Evolutionary conservation across 495 filamentous ascomycete genomes (phyloP).

Genomic region (Penicillium psychrofluorescens): DNA sequence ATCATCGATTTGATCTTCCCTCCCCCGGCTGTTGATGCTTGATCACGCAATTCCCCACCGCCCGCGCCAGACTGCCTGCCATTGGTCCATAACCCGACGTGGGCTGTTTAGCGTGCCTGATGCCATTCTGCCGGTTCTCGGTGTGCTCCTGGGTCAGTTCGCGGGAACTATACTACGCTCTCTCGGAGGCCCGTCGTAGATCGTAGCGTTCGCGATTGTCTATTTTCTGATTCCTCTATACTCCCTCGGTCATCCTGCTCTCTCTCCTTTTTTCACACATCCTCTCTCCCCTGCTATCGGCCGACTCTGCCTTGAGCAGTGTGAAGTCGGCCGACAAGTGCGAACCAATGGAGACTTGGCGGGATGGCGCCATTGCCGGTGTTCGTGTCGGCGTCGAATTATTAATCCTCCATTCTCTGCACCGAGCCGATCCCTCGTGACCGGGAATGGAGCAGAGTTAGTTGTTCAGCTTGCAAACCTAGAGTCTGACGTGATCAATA

Average conservation of each 20-base stretch:
- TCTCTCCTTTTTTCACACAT: not conserved
- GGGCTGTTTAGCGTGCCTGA: conserved; percentile 23
- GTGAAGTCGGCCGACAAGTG: conserved; percentile 21
- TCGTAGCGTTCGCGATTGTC: too few relatives aligned
- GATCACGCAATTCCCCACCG: conserved; percentile 38
- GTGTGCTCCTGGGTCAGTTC: too few relatives aligned
- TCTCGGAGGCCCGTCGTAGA: too few relatives aligned
- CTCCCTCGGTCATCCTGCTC: not conserved
- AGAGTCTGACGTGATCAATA: too few relatives aligned
- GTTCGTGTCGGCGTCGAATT: too few relatives aligned
- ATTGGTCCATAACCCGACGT: conserved; percentile 20
- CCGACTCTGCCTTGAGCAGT: conserved; percentile 14
- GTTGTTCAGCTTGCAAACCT: too few relatives aligned
- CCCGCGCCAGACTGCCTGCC: conserved; percentile 16
- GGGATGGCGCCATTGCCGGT: conserved; percentile 15
- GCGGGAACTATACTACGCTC: not conserved
- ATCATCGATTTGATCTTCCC: conserved; percentile 12
- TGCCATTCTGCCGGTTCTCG: conserved; percentile 5
- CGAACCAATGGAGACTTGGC: conserved; percentile 24
- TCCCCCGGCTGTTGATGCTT: conserved; percentile 8
- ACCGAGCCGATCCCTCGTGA: too few relatives aligned
- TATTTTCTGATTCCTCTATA: not conserved
- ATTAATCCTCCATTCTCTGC: too few relatives aligned
- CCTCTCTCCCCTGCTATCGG: conserved; percentile 11
- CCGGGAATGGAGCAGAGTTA: too few relatives aligned